Percentiles rank a stretch among this genome's conserved stretches.
These are phyloP conservation scores for Chlorella ohadii DNA, from an alignment of 139 green algal genomes.

Conservation along the genomic window DNA sequence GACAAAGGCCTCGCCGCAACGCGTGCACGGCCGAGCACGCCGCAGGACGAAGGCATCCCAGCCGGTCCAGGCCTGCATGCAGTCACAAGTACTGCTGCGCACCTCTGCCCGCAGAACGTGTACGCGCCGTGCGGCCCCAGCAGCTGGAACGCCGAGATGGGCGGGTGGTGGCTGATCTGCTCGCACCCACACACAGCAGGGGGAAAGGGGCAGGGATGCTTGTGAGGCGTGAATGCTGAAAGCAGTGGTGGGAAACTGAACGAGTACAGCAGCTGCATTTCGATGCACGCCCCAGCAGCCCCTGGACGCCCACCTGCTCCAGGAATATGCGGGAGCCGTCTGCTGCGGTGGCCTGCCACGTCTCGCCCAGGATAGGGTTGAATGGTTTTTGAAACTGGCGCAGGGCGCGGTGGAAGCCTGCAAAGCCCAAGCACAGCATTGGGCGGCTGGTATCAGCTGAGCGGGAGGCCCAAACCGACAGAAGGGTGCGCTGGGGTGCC, in stretches of 20 bases:
- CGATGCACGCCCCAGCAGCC: too few relatives aligned
- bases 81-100: too few relatives aligned
- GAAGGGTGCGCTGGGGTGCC: too few relatives aligned
- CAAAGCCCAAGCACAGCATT: not conserved
- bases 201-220: too few relatives aligned
- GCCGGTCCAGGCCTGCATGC: not conserved
- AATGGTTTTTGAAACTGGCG: slow-evolving; percentile 86
- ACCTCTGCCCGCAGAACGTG: slow-evolving; percentile 63
- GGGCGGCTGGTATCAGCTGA: too few relatives aligned
- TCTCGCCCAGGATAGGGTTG: slow-evolving; percentile 92
- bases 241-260: too few relatives aligned
- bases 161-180: slow-evolving; percentile 73
- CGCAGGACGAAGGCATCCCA: not conserved
- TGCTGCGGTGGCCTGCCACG: slow-evolving; percentile 70
- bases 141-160: slow-evolving; percentile 82
- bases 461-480: too few relatives aligned
- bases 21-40: not conserved
- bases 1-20: not conserved
- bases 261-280: too few relatives aligned
- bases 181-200: too few relatives aligned
- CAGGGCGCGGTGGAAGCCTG: slow-evolving; percentile 55
- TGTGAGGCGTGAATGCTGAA: too few relatives aligned
- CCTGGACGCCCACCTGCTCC: slow-evolving; percentile 77
- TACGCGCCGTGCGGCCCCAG: slow-evolving; percentile 66
- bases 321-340: slow-evolving; percentile 76